phyloP scores from a whole-genome alignment of 176 grass and related monocot genomes.

The Cenchrus purpureus region DNA sequence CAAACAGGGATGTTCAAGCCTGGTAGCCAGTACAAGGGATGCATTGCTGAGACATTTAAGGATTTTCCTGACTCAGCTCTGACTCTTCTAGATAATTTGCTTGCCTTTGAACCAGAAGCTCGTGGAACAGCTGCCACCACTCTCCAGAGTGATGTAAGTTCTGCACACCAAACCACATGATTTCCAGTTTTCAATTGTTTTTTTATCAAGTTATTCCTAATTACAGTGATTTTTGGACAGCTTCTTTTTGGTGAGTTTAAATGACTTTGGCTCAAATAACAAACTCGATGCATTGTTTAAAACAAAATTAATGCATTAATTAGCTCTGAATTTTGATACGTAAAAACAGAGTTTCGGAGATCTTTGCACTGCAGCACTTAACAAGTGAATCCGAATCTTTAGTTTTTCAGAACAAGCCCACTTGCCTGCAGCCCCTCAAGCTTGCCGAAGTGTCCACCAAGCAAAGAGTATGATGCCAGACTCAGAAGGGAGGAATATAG shows the following conservation, averaged over 20 bases:
- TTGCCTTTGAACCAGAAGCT: conserved; percentile 76
- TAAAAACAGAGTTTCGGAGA: background rate
- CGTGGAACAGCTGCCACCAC: conserved; percentile 70
- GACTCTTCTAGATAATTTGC: conserved; percentile 66
- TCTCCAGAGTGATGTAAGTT: conserved; percentile 73
- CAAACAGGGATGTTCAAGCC: conserved; percentile 86
- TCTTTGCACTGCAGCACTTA: conserved; percentile 6
- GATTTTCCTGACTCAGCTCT: conserved; percentile 66
- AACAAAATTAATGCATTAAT: no score
- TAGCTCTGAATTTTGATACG: background rate
- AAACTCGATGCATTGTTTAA: background rate
- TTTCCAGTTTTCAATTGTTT: background rate
- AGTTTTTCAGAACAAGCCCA: conserved; percentile 79
- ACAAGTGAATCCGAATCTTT: conserved; percentile 28
- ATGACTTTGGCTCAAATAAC: background rate
- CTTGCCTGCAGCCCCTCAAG: conserved; percentile 69
- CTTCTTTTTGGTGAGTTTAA: conserved; percentile 6
- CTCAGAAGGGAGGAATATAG: conserved; percentile 59
- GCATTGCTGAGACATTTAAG: conserved; percentile 77
- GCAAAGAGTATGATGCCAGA: conserved; percentile 83
- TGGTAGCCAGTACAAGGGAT: conserved; percentile 54
- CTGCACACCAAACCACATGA: background rate
- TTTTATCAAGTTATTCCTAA: background rate
- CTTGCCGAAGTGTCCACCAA: conserved; percentile 82
- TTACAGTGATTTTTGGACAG: background rate